Base-by-base conservation (phyloP, 2,329 filamentous ascomycete genomes). In the Xylariaceae sp. region DNA sequence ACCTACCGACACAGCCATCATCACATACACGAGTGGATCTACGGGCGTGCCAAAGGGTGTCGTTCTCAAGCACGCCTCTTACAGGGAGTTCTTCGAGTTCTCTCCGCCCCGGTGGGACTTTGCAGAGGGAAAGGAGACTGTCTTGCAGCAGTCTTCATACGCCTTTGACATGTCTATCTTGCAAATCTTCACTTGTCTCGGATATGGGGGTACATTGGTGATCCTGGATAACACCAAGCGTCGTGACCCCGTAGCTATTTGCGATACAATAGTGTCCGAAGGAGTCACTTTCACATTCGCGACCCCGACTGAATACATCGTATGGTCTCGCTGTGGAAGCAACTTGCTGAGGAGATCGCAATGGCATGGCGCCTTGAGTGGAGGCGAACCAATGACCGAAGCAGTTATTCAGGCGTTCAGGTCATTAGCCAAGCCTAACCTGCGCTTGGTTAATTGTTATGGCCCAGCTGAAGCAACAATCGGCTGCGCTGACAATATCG, bases 31-130 rank as follows among this genome's bases (percentile, higher is more conserved):
- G 14, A 51, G 62, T 51, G 45, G 63, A 23, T 48, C 55, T 7
- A 52, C 68, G 42, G 50, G 64, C 42, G 63, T 16, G 0, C 74
- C 75, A 3, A 77, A 77, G 59, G 74, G 74, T 3, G 67, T 75
- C 16, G 37, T 67, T 1, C 44, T 73, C 6, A 45, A 12, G 2
- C 60, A 67, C 44, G 51, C 42, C 3, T 64, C 57, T 20, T 49
- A 77, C 1, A 40, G 59, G 1, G 71, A 72, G 50, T 47, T 63
- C 10, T 47, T 71, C 7, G 66, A 68, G 26, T 9, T 26, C 23
- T 26, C 23, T 26, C 23, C 23, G 9, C 23, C 23, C 4, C 4
- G 23, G 23, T 26, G 55, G 54, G 16, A 50, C 46, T 20, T 48
- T 57, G 6, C 51, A 45, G 3, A 42, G 0, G 56, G 59, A 10